Conservation (phyloP, 1,284 basidiomycete genomes). For the Chalciporus sp. region DNA sequence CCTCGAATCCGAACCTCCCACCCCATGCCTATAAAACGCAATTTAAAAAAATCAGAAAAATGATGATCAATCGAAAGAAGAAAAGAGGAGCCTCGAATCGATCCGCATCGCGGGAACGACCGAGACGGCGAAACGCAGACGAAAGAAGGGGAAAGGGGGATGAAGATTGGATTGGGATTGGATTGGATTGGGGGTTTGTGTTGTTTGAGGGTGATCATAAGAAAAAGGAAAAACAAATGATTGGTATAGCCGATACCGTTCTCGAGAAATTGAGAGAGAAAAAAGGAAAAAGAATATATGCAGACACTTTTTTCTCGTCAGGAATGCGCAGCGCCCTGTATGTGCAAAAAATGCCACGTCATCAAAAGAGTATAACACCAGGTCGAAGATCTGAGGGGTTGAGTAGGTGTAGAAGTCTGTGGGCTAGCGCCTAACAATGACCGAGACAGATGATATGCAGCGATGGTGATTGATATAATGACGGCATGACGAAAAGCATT, state of each 20-base stretch:
- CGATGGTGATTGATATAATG: conserved; percentile 17
- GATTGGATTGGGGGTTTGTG: conserved; percentile 1
- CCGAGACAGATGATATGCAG: conserved; percentile 30
- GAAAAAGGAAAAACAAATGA: conserved; percentile 7
- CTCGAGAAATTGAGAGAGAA: background rate
- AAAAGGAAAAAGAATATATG: conserved; percentile 7
- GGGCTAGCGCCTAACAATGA: conserved; percentile 34
- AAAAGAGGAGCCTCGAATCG: background rate
- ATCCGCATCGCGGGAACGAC: background rate
- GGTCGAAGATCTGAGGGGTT: conserved; percentile 23
- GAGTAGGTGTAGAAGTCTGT: conserved; percentile 30
- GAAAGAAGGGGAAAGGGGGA: background rate
- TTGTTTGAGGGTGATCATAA: background rate
- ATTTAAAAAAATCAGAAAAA: background rate
- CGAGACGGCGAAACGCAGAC: background rate
- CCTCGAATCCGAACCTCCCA: background rate
- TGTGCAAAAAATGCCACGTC: conserved; percentile 21
- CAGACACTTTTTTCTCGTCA: conserved; percentile 26
- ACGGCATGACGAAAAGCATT: conserved; percentile 26
- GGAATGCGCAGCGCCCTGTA: conserved; percentile 35
- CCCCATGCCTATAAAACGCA: background rate
- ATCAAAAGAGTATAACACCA: conserved; percentile 30
- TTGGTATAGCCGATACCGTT: conserved; percentile 27
- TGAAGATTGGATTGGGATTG: conserved; percentile 7
- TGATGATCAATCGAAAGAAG: background rate